Evolutionary conservation across 768 basidiomycete species (phyloP), one percentile per base, ranked within the genome.

Genomic region (Holtermanniella nyarrowii): DNA sequence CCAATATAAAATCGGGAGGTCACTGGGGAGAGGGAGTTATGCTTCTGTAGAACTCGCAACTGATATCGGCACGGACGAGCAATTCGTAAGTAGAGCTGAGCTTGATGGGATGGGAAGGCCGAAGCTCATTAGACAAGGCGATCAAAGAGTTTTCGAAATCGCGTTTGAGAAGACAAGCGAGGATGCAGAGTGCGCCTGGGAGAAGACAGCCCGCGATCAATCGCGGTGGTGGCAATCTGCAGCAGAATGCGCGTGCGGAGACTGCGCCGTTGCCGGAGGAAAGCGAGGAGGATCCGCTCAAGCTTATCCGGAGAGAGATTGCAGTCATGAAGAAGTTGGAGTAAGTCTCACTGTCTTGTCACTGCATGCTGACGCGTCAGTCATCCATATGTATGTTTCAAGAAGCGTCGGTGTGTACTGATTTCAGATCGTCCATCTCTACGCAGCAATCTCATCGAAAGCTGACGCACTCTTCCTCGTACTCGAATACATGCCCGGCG

Each of bases 301-400:
- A 51, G 12, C 46, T 72, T 50, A 69, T 72, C 2, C 50, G 69
- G 50, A 51, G 68, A 31, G 69, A 73, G 57, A 61, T 73, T 40
- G 72, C 72, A 0, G 55, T 73, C 24, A 73, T 73, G 72, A 73
- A 71, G 57, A 72, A 73, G 59, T 56, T 73, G 5, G 70, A 73
- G 69, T 70, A 44, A 57, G 69, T 66, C 12, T 31, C n/a, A n/a
- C n/a, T n/a, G n/a, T n/a, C 26, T 37, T 37, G 12, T 26, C 22
- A 21, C 22, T 21, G 4, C 40, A 26, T 13, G 53, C 60, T 62
- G 49, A 62, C 46, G 18, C n/a, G 5, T 20, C 26, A 70, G 69
- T 59, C 72, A 73, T 53, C 72, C 72, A 1, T 66, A 71, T 52
- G 69, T 72, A 40, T 49, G 62, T 53, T 20, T 21, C n/a, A 7